Evolutionary conservation across 805 yeast genomes (phyloP), one percentile per base, ranked within the genome.

Genomic region (Starmerella bacillaris): DNA sequence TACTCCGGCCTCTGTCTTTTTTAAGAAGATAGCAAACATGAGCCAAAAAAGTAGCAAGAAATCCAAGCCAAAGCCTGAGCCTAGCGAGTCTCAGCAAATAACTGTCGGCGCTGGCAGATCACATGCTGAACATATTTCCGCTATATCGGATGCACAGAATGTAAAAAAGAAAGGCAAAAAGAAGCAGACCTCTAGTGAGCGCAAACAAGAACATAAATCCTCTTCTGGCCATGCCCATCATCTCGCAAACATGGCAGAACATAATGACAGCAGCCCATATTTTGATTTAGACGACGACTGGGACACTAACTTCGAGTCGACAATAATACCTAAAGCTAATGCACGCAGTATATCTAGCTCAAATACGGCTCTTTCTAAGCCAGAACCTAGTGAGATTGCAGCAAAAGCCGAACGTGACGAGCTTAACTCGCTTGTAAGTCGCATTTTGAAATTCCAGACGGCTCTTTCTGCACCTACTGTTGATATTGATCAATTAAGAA

Each of bases 251-350:
- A 12, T 7, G n/a, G 26, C 30, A 9, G 17, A 17, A 18, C 34
- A 39, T 15, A 20, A 24, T 20, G 45, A 37, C 28, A 18, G 31
- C 9, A 55, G 54, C 38, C 32, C 56, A 37, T 76, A 74, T 50
- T 61, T 72, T 30, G 93, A 83, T 51, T 59, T 74, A 38, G 94
- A 83, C 52, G 92, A 78, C 46, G 94, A 82, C 55, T 83, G 94
- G 94, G 86, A 82, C 53, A 92, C 86, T 9, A 75, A 72, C 30
- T 72, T 68, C 37, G 70, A 67, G 27, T 22, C 39, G 19, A 50
- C 47, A 30, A 53, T 55, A 4, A 49, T 49, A 24, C 47, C 50
- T 33, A 37, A 24, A 24, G 37, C 34, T 9, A 22, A 5, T 4
- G 37, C 48, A 38, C 21, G 40, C 35, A 30, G 34, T 37, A 36